Percentiles rank a stretch among this genome's conserved stretches.
Evolutionary conservation across 163 green algal genomes (phyloP).

Genomic region (Chlamydomonas reinhardtii): DNA sequence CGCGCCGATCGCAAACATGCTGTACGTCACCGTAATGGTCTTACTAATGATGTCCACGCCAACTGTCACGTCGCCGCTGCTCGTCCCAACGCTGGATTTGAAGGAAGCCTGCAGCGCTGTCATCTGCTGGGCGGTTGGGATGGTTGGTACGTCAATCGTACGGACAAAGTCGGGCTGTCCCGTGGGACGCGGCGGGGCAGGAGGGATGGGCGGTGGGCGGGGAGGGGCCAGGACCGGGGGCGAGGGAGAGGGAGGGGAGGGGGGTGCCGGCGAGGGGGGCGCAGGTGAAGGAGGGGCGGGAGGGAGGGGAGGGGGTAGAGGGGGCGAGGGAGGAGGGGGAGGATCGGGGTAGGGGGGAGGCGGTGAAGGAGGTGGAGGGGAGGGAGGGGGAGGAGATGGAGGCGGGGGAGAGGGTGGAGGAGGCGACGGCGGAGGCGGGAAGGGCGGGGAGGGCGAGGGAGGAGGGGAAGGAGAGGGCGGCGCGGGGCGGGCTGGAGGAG

Average conservation of each 20-base stretch:
- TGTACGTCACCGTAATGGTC: slow-evolving; percentile 29
- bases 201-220: not conserved
- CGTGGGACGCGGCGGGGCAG: not conserved
- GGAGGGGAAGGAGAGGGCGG: not conserved
- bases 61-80: not conserved
- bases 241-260: not conserved
- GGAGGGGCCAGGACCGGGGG: not conserved
- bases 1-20: not conserved
- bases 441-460: not conserved
- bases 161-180: not conserved
- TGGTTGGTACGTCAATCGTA: slow-evolving; percentile 4
- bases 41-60: slow-evolving; percentile 3
- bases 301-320: not conserved
- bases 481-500: not conserved
- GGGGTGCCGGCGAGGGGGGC: not conserved
- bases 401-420: not conserved
- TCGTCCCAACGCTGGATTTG: not conserved
- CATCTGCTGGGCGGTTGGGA: slow-evolving; percentile 16
- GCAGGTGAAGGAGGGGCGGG: not conserved
- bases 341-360: not conserved
- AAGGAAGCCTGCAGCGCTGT: not conserved
- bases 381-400: not conserved
- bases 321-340: not conserved
- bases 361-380: not conserved
- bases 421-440: not conserved